Base-by-base conservation (phyloP, 345 rosid genomes). In the Alliaria petiolata region DNA sequence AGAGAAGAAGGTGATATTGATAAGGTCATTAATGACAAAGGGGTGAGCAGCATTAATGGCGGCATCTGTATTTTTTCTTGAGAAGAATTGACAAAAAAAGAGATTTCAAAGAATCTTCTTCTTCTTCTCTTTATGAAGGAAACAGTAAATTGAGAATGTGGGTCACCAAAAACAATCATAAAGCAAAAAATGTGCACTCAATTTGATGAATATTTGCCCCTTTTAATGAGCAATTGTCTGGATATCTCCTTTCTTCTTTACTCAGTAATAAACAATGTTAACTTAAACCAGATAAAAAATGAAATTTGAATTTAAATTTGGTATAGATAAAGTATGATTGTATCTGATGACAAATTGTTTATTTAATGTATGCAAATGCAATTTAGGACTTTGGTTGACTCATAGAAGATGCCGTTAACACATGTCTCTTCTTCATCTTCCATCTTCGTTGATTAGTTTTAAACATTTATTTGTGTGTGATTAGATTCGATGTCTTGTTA, bases 31-130 rank as follows among this genome's bases (percentile, higher is more conserved):
- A n/a, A n/a, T n/a, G n/a, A 52, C 59, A 28, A 17, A 67, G 42
- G 35, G 79, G 5, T 53, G 74, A 75, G 69, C 46, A 62, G 74
- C 79, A 75, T 75, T 75, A 68, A 75, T 75, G 79, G 74, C 47
- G 40, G 72, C 33, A 43, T 59, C 66, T 59, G 78, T 67, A 30
- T 36, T 47, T 34, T 35, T 59, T 5, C 40, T 45, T 28, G 44
- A 56, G 66, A 34, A 57, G 53, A 45, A 14, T 45, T 64, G 65
- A 73, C 9, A 38, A 44, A 38, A 19, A 17, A 46, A 74, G 69
- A 59, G 67, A 50, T 59, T 58, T 66, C 62, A 59, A 66, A 67
- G 63, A 60, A 67, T 67, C 55, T n/a, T n/a, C n/a, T n/a, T n/a
- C 61, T 71, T 57, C 71, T 56, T 56, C 58, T 36, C 60, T 56